A percentile compares a stretch with the other conserved stretches of the same genome.
These are phyloP conservation scores for Daldinia grandis DNA, from an alignment of 495 filamentous ascomycete species.

Conservation along the genomic window DNA sequence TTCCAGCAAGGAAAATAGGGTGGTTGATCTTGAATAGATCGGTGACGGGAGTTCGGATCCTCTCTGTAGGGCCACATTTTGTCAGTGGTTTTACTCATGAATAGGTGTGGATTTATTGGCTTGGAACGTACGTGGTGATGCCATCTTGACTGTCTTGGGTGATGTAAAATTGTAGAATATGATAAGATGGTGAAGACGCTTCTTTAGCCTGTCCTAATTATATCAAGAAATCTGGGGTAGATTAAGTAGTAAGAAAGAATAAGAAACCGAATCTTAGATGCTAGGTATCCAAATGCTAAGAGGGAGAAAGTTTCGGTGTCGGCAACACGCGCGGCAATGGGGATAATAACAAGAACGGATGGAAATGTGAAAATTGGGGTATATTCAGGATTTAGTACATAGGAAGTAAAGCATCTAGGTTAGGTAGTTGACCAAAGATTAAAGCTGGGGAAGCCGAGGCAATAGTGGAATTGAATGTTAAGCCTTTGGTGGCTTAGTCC, in stretches of 20 bases:
- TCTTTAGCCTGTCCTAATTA: neutral
- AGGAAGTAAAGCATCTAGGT: no score
- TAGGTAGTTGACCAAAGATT: no score
- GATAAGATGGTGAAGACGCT: neutral
- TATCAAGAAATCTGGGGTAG: constrained; percentile 22
- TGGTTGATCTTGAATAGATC: constrained; percentile 98
- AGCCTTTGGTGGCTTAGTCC: neutral
- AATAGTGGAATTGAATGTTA: constrained; percentile 1
- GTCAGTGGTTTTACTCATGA: constrained; percentile 33
- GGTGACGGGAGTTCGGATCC: constrained; percentile 87
- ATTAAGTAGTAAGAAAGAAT: constrained; percentile 19
- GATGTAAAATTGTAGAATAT: neutral
- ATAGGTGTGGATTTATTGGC: neutral
- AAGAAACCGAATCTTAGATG: constrained; percentile 19
- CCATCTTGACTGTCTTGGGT: constrained; percentile 63
- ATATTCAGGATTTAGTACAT: neutral
- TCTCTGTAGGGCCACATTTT: constrained; percentile 61
- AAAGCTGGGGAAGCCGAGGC: constrained; percentile 38
- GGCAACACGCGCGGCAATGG: constrained; percentile 24
- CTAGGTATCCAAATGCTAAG: neutral
- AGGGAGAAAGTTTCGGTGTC: constrained; percentile 1
- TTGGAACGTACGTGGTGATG: constrained; percentile 76
- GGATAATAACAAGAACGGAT: neutral
- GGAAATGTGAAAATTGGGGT: neutral
- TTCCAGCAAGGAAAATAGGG: constrained; percentile 93